A percentile compares a stretch with the other conserved stretches of the same genome.
These are phyloP conservation scores for Agrocybe pediades DNA, from an alignment of 768 basidiomycete genomes.

Conservation along the genomic window DNA sequence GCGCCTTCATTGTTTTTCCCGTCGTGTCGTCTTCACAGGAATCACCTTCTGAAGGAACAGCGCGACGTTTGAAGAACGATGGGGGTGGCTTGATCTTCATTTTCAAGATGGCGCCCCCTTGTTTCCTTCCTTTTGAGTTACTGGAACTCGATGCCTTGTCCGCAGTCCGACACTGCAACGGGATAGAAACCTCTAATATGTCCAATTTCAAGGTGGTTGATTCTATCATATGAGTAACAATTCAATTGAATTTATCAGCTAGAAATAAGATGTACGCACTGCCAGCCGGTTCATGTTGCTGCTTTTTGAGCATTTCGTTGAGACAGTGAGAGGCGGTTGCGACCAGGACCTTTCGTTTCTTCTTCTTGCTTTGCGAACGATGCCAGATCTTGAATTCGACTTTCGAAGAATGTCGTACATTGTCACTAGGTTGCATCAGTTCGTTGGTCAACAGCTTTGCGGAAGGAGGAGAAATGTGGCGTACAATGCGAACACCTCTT, in stretches of 20 bases:
- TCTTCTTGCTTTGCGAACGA: slow-evolving; percentile 63
- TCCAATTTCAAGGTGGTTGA: background rate
- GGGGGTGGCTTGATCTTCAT: slow-evolving; percentile 28
- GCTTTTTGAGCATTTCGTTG: slow-evolving; percentile 52
- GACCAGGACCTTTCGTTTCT: slow-evolving; percentile 58
- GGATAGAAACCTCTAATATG: slow-evolving; percentile 40
- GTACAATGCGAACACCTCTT: slow-evolving; percentile 54
- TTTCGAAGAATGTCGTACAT: slow-evolving; percentile 37
- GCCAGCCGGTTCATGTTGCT: slow-evolving; percentile 35
- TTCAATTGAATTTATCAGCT: background rate
- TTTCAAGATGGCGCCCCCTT: slow-evolving; percentile 37
- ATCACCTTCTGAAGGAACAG: background rate
- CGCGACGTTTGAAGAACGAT: background rate
- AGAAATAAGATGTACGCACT: slow-evolving; percentile 34
- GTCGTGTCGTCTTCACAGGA: background rate
- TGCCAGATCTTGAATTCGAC: slow-evolving; percentile 61
- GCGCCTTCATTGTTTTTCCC: background rate
- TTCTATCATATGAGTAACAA: background rate
- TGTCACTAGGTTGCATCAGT: slow-evolving; percentile 33
- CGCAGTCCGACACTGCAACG: slow-evolving; percentile 41
- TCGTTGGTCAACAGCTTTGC: background rate
- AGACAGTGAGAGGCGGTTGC: slow-evolving; percentile 53
- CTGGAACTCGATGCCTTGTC: slow-evolving; percentile 24
- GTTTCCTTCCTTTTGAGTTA: slow-evolving; percentile 40
- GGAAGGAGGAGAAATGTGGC: slow-evolving; percentile 23